A percentile compares a stretch with the other conserved stretches of the same genome.
Evolutionary conservation across 345 rosid species (phyloP).

Genomic region (Triadica sebifera): DNA sequence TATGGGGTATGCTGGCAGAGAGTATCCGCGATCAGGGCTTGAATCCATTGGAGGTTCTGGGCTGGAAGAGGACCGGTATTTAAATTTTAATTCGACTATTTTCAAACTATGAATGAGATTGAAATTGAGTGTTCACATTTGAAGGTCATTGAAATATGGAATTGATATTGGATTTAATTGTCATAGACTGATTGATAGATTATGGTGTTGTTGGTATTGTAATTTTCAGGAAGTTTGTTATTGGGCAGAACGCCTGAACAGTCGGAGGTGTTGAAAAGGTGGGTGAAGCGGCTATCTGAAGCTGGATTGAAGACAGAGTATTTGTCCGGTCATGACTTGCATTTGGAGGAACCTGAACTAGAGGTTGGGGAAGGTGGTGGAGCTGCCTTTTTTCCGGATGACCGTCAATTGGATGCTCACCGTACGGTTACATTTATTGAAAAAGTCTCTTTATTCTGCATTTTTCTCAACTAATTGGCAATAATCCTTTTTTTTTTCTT

Average conservation of each 20-base stretch:
- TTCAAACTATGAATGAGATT: background rate
- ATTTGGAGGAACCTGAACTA: conserved; percentile 55
- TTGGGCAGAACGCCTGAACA: conserved; percentile 63
- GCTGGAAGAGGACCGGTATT: conserved; percentile 82
- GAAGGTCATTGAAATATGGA: background rate
- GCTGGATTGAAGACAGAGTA: conserved; percentile 68
- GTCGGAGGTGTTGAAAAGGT: conserved; percentile 45
- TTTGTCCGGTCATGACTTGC: conserved; percentile 57
- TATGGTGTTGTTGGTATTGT: conserved; percentile 12
- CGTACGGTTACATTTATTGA: conserved; percentile 64
- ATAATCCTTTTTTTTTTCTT: background rate
- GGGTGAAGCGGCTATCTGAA: conserved; percentile 58
- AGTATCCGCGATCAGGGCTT: conserved; percentile 49
- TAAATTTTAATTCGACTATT: background rate
- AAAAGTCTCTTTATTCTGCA: conserved; percentile 43
- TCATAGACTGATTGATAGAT: background rate
- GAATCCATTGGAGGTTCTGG: conserved; percentile 60
- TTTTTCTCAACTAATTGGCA: background rate
- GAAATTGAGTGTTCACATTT: background rate
- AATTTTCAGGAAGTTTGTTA: conserved; percentile 64
- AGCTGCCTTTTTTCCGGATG: conserved; percentile 79
- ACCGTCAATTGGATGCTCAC: conserved; percentile 80
- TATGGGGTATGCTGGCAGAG: conserved; percentile 66
- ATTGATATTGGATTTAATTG: background rate
- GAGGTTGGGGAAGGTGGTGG: conserved; percentile 51